Percentiles rank a stretch among this genome's conserved stretches.
Conservation (phyloP, 2,329 filamentous ascomycete species). For the Fusarium compactum region DNA sequence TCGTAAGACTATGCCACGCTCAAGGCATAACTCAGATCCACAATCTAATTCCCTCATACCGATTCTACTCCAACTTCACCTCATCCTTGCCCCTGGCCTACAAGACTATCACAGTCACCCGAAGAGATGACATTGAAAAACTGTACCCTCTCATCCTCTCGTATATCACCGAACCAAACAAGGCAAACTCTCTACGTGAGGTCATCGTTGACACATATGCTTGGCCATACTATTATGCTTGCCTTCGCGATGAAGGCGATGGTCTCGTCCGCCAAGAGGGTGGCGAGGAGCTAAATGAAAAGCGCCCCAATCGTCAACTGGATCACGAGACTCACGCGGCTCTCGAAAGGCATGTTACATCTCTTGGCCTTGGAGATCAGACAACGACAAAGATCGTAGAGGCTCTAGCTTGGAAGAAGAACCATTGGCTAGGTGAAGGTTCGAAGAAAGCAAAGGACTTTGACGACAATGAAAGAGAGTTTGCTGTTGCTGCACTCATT, state of each 20-base stretch:
- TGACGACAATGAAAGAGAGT: not conserved
- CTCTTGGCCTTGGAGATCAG: not conserved
- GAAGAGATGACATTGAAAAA: not conserved
- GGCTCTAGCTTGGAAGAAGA: slow-evolving; percentile 11
- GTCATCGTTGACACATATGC: not conserved
- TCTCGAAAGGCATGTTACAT: slow-evolving; percentile 10
- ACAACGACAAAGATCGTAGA: not conserved
- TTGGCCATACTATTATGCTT: not conserved
- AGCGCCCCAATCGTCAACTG: slow-evolving; percentile 15
- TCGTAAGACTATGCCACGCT: not conserved
- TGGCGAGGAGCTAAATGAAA: slow-evolving; percentile 7
- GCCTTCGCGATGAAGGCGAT: not conserved
- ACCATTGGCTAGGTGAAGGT: not conserved
- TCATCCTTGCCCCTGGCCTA: not conserved
- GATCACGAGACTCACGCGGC: not conserved
- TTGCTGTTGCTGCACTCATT: not conserved
- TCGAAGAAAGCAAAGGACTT: not conserved
- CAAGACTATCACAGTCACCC: not conserved
- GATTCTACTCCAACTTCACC: not conserved
- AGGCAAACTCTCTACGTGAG: not conserved
- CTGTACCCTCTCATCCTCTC: slow-evolving; percentile 1
- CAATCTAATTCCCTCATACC: not conserved
- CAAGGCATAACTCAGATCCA: not conserved
- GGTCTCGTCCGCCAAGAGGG: not conserved
- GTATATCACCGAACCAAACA: not conserved